Conservation (phyloP, 2,329 filamentous ascomycete species). For the Bipolaris sorokiniana region DNA sequence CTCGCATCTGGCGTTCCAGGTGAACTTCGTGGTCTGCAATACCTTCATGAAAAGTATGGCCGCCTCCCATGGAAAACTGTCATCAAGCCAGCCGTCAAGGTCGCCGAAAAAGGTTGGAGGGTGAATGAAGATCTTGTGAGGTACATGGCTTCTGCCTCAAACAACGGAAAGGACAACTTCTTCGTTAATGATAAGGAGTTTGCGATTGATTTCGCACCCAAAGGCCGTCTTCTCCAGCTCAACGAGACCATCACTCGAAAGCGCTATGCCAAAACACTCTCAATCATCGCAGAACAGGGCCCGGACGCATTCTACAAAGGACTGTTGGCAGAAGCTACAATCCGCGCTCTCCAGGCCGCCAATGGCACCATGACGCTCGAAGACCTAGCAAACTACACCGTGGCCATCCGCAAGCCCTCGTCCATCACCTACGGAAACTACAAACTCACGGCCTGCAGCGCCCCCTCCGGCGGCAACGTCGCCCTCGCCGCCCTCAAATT, state of each 20-base stretch:
- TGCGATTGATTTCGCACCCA: constrained; percentile 87
- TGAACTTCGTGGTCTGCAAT: constrained; percentile 78
- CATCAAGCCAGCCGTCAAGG: constrained; percentile 73
- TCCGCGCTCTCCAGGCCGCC: constrained; percentile 68
- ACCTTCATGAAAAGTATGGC: constrained; percentile 76
- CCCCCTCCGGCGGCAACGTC: constrained; percentile 80
- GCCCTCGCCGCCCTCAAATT: constrained; percentile 79
- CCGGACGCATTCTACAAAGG: constrained; percentile 77
- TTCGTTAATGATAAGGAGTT: constrained; percentile 76
- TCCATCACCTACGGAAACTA: constrained; percentile 65
- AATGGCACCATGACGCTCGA: constrained; percentile 87
- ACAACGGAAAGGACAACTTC: constrained; percentile 63
- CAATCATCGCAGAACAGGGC: constrained; percentile 75
- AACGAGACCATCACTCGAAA: constrained; percentile 81
- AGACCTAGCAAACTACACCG: constrained; percentile 76
- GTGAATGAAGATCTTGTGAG: constrained; percentile 75
- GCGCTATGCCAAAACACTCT: constrained; percentile 79
- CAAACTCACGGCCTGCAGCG: constrained; percentile 70
- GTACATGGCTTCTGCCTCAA: constrained; percentile 67
- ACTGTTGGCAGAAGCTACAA: constrained; percentile 73
- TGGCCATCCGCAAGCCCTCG: constrained; percentile 68
- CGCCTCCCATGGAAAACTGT: constrained; percentile 63
- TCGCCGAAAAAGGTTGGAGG: constrained; percentile 65
- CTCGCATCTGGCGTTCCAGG: constrained; percentile 72
- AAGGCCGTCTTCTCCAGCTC: constrained; percentile 72